These are phyloP conservation scores for Boletus eberwhitei DNA, from an alignment of 768 basidiomycete genomes.

Conservation along the genomic window DNA sequence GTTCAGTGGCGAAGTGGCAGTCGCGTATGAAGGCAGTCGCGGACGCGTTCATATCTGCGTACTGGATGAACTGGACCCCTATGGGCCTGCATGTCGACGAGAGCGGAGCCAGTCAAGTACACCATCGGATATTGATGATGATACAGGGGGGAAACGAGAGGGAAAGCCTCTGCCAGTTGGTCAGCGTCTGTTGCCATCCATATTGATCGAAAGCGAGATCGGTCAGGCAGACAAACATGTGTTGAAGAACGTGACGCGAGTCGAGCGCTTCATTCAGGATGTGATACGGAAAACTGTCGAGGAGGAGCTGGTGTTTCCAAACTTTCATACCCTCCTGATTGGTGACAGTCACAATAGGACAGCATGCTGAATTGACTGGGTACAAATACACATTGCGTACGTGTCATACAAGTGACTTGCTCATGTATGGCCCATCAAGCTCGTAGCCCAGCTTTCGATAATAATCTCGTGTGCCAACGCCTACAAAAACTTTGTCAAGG, in stretches of 20 bases:
- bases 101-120: slow-evolving; percentile 45
- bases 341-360: slow-evolving; percentile 32
- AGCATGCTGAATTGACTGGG: background rate
- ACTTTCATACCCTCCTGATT: slow-evolving; percentile 80
- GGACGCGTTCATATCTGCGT: slow-evolving; percentile 84
- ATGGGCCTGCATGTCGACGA: slow-evolving; percentile 67
- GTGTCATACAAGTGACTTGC: slow-evolving; percentile 62
- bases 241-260: slow-evolving; percentile 89
- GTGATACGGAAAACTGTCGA: slow-evolving; percentile 93
- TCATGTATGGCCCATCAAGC: slow-evolving; percentile 98
- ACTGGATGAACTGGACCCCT: slow-evolving; percentile 83
- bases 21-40: slow-evolving; percentile 87
- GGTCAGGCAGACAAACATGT: slow-evolving; percentile 96
- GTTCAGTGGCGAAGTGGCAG: slow-evolving; percentile 81
- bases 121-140: slow-evolving; percentile 64
- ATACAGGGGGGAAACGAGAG: slow-evolving; percentile 41
- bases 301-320: slow-evolving; percentile 95
- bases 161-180: slow-evolving; percentile 76
- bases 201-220: slow-evolving; percentile 95
- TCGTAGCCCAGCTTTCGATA: slow-evolving; percentile 93
- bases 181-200: slow-evolving; percentile 77
- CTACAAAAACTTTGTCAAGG: slow-evolving; percentile 35
- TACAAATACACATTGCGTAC: slow-evolving; percentile 11
- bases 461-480: slow-evolving; percentile 96
- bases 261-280: slow-evolving; percentile 94